Evolutionary conservation across 345 rosid genomes (phyloP).

Genomic region (Cardamine resedifolia): DNA sequence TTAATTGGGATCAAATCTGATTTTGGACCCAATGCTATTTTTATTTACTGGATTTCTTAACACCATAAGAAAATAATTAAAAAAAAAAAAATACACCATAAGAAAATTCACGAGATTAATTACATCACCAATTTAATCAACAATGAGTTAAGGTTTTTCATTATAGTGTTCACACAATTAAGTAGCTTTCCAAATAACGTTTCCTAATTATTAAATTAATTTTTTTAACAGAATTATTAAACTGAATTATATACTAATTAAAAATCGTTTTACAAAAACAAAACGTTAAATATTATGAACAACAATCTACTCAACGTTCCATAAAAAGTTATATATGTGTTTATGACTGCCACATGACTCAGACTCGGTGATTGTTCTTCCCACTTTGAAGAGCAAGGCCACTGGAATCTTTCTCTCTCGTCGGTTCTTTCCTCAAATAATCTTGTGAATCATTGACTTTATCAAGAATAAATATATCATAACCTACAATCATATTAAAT

Average conservation of each 20-base stretch:
- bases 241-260: neutral
- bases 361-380: constrained; percentile 29
- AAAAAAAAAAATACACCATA: no score
- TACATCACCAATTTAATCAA: neutral
- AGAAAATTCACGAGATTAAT: neutral
- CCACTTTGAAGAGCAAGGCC: constrained; percentile 18
- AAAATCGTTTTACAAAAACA: neutral
- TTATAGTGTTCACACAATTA: neutral
- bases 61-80: neutral
- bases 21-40: neutral
- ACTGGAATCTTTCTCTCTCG: constrained; percentile 11
- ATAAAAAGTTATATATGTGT: neutral
- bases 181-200: neutral
- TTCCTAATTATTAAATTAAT: neutral
- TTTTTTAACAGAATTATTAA: neutral
- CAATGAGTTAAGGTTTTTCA: neutral
- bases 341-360: constrained; percentile 32
- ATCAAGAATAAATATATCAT: neutral
- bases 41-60: neutral
- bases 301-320: neutral
- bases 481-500: neutral
- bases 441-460: neutral
- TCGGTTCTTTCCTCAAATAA: neutral
- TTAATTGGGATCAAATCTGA: neutral
- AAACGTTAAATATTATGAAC: neutral